Conservation (phyloP, 2,329 filamentous ascomycete species). For the Aspergillus sp. region DNA sequence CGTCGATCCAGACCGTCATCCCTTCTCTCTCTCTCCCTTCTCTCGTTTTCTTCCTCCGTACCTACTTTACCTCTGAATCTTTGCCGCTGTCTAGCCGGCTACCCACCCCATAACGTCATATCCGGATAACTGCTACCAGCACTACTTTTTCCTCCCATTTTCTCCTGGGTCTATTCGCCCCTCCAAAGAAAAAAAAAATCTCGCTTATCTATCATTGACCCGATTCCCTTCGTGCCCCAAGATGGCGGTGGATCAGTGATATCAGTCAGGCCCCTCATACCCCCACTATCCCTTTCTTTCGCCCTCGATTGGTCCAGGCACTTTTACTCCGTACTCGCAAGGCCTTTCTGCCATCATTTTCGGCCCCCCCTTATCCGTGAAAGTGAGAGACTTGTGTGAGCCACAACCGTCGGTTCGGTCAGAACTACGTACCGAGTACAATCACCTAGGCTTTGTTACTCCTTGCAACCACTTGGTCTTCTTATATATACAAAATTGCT, state of each 20-base stretch:
- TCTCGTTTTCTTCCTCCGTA: background rate
- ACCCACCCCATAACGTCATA: conserved; percentile 25
- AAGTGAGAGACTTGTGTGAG: conserved; percentile 4
- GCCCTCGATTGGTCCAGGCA: conserved; percentile 17
- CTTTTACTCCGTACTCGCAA: conserved; percentile 5
- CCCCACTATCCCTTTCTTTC: conserved; percentile 12
- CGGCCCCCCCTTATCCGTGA: background rate
- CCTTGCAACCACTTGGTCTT: background rate
- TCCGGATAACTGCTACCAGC: conserved; percentile 19
- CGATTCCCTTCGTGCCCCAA: conserved; percentile 12
- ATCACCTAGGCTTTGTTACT: background rate
- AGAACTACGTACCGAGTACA: conserved; percentile 3
- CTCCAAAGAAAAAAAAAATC: conserved; percentile 2
- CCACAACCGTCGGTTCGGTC: conserved; percentile 3
- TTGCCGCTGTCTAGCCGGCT: background rate
- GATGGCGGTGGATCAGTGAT: conserved; percentile 21
- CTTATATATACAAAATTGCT: background rate
- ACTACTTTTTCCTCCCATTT: conserved; percentile 27
- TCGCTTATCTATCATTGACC: conserved; percentile 14
- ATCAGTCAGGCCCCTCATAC: conserved; percentile 17
- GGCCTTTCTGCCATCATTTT: background rate
- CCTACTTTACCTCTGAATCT: background rate
- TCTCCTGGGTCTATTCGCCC: conserved; percentile 18
- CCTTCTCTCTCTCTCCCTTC: no score
- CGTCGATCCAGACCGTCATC: background rate